Base-by-base conservation (phyloP, 2,329 filamentous ascomycete species). In the Diaporthe longicolla region DNA sequence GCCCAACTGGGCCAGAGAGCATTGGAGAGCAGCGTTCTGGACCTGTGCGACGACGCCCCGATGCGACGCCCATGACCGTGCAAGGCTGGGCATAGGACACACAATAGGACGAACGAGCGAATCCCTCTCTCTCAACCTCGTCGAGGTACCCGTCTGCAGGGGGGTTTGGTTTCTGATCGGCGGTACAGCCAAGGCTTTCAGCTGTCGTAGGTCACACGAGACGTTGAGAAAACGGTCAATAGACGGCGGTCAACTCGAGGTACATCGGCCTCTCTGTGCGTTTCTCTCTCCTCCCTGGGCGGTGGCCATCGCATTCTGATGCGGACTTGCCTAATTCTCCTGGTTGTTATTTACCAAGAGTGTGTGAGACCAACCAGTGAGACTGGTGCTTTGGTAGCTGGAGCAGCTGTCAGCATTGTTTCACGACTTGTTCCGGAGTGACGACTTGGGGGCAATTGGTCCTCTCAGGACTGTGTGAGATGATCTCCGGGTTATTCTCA, bases 151-250 rank as follows among this genome's bases (percentile, higher is more conserved):
- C 63, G 63, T n/a, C 63, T 68, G 48, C 63, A 68, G 63, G 63
- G 63, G 48, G 7, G 13, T 40, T 19, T 54, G 48, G 63, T 68
- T 68, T 68, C 63, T 54, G 63, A 68, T 68, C 63, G 63, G 63
- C 63, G n/a, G 63, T 68, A 54, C 45, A 66, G 63, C 63, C 63
- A 68, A 68, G 63, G 48, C 63, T 68, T 54, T 68, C 63, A 68
- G 63, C 63, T 54, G 63, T 52, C 63, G 32, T 11, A 24, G 45
- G 63, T 68, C 32, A 48, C 63, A 68, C 63, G 63, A 68, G 63
- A 68, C 63, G 63, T 68, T 68, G 48, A 15, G 48, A 35, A 68
- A 54, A 68, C 63, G 63, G 63, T 68, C 15, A 26, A 15, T 29
- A n/a, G 63, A 68, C 63, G 63, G 63, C 40, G 45, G 48, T 1